Base-by-base conservation (phyloP, 2,329 filamentous ascomycete genomes). In the Monosporascus ibericus region DNA sequence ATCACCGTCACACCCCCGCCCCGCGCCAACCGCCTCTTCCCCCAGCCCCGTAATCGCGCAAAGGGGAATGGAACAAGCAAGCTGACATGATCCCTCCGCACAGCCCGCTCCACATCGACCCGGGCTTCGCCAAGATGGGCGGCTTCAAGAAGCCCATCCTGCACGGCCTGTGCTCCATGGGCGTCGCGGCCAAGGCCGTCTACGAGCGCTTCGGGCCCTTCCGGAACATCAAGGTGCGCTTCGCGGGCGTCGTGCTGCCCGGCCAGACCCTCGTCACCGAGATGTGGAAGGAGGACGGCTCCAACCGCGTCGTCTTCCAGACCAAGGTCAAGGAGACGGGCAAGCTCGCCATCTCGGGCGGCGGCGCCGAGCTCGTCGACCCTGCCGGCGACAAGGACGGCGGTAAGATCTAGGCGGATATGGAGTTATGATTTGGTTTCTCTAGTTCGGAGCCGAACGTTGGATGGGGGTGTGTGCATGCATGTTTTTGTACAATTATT, bases 111-210 rank as follows among this genome's bases (percentile, higher is more conserved):
- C 94, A 99, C 75, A 87, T 99, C 57, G 94, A 99, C 71, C 94
- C 94, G 1, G 81, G 84, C 48, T 97, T 99, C 72, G 90, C 90
- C 74, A 94, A 94, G 76, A 86, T 95, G 63, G 94, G 92, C 54
- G 94, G 94, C 54, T 99, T 99, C 84, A 88, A 94, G 74, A 83
- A 78, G 27, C 94, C 94, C 14, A 99, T 99, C 68, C 78, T 99
- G 50, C 94, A 99, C 76, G 94, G 94, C n/a, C 83, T 99, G 38
- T 96, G 91, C 81, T 94, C 86, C 68, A 92, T 99, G 65, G 94
- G 94, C 61, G 84, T 97, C 60, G 86, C 89, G 17, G 90, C 87
- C 59, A 96, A 96, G 80, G 91, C 92, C 55, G 84, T 99, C 39
- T 87, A 92, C 69, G 82, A 90, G 72, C 86, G 79, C 58, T 97